Base-by-base conservation (phyloP, 352 stramenopile species). In the Globisporangium takayamanum region DNA sequence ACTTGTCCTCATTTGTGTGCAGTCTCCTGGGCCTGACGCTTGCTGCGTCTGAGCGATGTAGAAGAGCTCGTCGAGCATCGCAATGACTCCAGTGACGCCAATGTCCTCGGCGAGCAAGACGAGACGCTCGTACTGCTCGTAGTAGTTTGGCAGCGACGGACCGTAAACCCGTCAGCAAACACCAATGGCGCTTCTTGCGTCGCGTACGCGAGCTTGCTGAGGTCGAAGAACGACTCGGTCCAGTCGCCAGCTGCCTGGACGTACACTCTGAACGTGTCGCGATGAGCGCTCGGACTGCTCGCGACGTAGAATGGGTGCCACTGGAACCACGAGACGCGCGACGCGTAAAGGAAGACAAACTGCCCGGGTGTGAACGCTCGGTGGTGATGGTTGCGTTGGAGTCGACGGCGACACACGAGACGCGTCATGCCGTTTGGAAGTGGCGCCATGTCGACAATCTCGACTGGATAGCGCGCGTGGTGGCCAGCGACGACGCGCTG, bases 91-190 rank as follows among this genome's bases (percentile, higher is more conserved):
- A 4, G 64, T 60, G 41, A 72, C 56, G 11, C 71, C 71, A 39
- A 70, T 71, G 6, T 61, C 69, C 12, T 62, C 62, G 0, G 66
- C 65, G 28, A 78, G 50, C 15, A 80, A 42, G 7, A 80, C 67
- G 7, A 80, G n/a, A 33, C 63, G 67, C 3, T 37, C 51, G 25
- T 74, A 74, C 16, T 68, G 66, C 15, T 72, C 65, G 41, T 73
- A 76, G 33, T 60, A 56, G 1, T 37, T 49, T 2, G 48, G 30
- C 20, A 67, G 42, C 14, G 69, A 59, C 0, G 59, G 50, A 4
- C 62, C 64, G 33, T 79, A 76, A 37, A 74, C 0, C 67, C 67
- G 20, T 78, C 70, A 0, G 66, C 41, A 51, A 72, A 69, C 15
- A 76, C 46, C 3, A 62, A 36, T 0, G 70, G 70, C 0, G 59